These are phyloP conservation scores for Pichia heedii DNA, from an alignment of 805 yeast species.

Conservation along the genomic window DNA sequence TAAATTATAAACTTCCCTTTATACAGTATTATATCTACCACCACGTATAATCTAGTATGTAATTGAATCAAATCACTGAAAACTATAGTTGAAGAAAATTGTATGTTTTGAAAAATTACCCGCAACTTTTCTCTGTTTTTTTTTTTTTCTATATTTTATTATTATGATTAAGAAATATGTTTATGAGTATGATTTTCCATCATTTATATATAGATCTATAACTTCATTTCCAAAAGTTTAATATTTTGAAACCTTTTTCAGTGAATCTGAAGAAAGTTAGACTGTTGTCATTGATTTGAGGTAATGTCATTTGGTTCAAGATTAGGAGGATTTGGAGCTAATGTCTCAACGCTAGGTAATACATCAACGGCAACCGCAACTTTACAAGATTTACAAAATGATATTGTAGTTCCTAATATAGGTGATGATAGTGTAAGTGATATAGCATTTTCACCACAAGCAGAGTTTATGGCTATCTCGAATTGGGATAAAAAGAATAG, in stretches of 20 bases:
- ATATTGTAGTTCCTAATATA: constrained; percentile 61
- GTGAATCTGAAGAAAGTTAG: too few species aligned
- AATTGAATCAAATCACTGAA: too few species aligned
- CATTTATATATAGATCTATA: too few species aligned
- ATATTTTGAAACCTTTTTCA: too few species aligned
- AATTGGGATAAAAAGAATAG: constrained; percentile 96
- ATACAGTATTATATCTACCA: background rate
- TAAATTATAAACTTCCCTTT: constrained; percentile 35
- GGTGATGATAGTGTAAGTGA: constrained; percentile 91
- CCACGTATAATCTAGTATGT: too few species aligned
- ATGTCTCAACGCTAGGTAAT: constrained; percentile 4
- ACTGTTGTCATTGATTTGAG: background rate
- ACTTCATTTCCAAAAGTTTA: too few species aligned
- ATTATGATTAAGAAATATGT: too few species aligned
- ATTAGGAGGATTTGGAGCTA: constrained; percentile 20
- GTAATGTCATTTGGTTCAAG: constrained; percentile 25
- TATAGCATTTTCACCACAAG: constrained; percentile 77
- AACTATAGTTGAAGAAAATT: background rate
- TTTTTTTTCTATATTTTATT: too few species aligned
- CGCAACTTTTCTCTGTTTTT: too few species aligned
- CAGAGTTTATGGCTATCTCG: constrained; percentile 70
- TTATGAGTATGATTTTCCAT: too few species aligned
- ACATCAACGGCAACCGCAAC: constrained; percentile 34
- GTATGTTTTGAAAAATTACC: too few species aligned
- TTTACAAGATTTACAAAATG: constrained; percentile 57